Evolutionary conservation across 176 grass and related monocot genomes (phyloP).

Genomic region (Hsuehochloa calcarea): DNA sequence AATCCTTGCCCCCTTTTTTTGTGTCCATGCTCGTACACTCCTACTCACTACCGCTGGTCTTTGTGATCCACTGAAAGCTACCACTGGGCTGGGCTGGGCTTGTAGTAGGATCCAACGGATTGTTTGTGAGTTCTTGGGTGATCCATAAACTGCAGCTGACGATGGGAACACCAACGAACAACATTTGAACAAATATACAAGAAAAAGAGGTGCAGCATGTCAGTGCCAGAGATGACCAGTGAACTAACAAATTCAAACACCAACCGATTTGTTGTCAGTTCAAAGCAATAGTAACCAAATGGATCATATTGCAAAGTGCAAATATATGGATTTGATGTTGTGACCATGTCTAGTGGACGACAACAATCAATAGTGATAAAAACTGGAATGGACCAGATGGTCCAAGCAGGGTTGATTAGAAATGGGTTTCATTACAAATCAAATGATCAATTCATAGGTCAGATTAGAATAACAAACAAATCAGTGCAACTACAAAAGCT

Average conservation of each 20-base stretch:
- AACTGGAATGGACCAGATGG: not conserved
- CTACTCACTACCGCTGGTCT: too few species aligned
- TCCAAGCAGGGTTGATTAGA: not conserved
- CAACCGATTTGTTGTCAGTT: not conserved
- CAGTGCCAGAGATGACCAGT: conserved; percentile 7
- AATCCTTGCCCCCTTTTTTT: too few species aligned
- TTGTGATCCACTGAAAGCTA: too few species aligned
- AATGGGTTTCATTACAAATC: not conserved
- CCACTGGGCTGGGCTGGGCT: too few species aligned
- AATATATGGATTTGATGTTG: not conserved
- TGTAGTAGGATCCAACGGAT: conserved; percentile 44
- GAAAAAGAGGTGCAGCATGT: not conserved
- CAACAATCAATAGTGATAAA: not conserved
- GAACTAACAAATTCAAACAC: conserved; percentile 5
- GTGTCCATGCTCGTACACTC: too few species aligned
- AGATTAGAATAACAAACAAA: conserved; percentile 7
- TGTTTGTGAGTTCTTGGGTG: conserved; percentile 73
- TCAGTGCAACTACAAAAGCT: not conserved
- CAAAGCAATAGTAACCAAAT: conserved; percentile 6
- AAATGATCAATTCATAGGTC: not conserved
- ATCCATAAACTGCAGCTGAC: conserved; percentile 91
- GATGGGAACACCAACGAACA: conserved; percentile 95
- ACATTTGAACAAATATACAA: conserved; percentile 35
- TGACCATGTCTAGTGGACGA: not conserved
- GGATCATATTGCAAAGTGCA: not conserved